Evolutionary conservation across 768 basidiomycete species (phyloP), one percentile per base, ranked within the genome.

Genomic region (Boletus reticulatus): DNA sequence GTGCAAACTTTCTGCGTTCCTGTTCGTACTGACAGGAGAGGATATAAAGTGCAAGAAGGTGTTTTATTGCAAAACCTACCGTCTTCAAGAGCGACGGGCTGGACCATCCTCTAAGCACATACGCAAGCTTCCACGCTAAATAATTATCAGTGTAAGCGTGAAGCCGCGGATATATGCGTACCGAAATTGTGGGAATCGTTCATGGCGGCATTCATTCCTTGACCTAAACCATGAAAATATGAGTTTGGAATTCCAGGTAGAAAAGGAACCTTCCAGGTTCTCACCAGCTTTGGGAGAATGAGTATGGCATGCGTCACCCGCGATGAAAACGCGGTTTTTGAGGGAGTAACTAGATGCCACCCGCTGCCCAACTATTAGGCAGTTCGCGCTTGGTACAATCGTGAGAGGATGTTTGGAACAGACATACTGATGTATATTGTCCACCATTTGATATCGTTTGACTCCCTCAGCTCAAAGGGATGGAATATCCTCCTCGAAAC

Each of bases 141-240:
- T 19, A 13, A 43, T 20, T 13, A 3, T 86, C 81, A 85, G 81
- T 20, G 79, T 80, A 64, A 83, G 82, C 4, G 80, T 1, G 20
- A 8, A 10, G 14, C 48, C 0, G n/a, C 10, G 20, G 5, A 42
- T 4, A 38, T 4, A 32, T 4, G 53, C 70, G 29, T 53, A 79
- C 83, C 78, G n/a, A 90, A 76, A 62, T 89, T 89, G 59, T 86
- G 87, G 13, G 81, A 77, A 63, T 88, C 87, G 43, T 81, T 83
- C 81, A 88, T 87, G 56, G 82, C 82, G 9, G 85, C 85, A 61
- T 87, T 87, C 85, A 87, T 84, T 17, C 85, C 87, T 65, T 88
- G 87, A 10, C 86, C 83, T 83, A 44, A 38, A 51, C 17, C 24
- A 19, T 1, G 6, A 29, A 45, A 45, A 20, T 43, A 27, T 17